Base-by-base conservation (phyloP, 768 basidiomycete species). In the Lanmaoa pseudosensibilis region DNA sequence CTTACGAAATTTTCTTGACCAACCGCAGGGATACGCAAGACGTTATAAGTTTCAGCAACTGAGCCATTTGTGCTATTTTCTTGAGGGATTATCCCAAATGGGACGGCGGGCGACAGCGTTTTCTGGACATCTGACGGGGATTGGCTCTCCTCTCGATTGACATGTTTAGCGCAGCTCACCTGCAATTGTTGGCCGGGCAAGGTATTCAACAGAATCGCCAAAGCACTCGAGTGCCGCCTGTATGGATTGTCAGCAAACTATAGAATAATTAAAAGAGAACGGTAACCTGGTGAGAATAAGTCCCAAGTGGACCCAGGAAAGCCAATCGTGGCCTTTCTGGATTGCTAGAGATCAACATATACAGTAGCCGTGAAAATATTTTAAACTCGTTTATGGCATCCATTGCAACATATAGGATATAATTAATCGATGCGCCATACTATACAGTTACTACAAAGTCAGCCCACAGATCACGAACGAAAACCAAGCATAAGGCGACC, bases 31-130 rank as follows among this genome's bases (percentile, higher is more conserved):
- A 57, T 60, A 25, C 86, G 84, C 46, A 92, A 72, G 34, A 74
- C 58, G 64, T 90, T 85, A 64, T 88, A 91, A 1, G 88, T 88
- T 69, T 93, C 90, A 21, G 83, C 72, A 8, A 93, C 90, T 18
- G 74, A 76, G 12, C 90, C 90, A 61, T 85, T 86, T 36, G 83
- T 87, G 16, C 84, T 84, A 62, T 93, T 93, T 70, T 93, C 90
- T 68, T 89, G 87, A 21, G 90, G 90, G 30, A 92, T 76, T n/a
- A 92, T 77, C 25, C 81, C 90, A 46, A 83, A 76, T 33, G 74
- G 71, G 15, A 73, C 65, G 7, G 66, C 67, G 12, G 73, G 54
- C 7, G 81, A 78, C 39, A 92, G 69, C 18, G 79, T 70, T 43
- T 77, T 67, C 57, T 87, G 85, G 23, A 86, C 83, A 56, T 81